Evolutionary conservation across 2,329 filamentous ascomycete species (phyloP).

Genomic region (Penicillium sp.): DNA sequence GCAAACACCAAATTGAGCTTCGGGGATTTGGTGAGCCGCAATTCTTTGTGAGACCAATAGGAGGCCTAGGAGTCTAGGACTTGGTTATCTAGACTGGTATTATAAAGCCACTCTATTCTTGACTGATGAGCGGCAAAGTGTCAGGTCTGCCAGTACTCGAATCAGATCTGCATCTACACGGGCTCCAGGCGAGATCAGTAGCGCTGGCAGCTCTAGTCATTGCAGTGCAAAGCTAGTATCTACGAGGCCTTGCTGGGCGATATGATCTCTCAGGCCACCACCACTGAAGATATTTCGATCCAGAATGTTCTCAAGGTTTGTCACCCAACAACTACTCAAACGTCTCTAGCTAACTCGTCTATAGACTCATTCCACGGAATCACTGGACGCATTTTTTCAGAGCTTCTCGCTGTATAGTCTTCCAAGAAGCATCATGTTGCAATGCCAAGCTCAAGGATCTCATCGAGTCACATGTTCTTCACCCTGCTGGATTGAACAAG

Average conservation of each 20-base stretch:
- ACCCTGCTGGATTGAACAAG: conserved; percentile 17
- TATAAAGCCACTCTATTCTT: neutral
- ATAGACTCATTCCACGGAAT: neutral
- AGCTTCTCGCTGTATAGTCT: neutral
- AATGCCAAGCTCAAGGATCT: conserved; percentile 12
- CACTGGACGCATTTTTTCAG: neutral
- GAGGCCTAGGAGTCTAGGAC: neutral
- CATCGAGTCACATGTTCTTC: conserved; percentile 18
- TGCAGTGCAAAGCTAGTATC: neutral
- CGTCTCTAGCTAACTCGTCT: no score
- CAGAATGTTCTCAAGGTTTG: neutral
- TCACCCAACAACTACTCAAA: neutral
- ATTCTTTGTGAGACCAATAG: neutral
- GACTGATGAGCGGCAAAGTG: neutral
- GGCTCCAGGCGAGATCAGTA: neutral
- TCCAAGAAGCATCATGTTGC: neutral
- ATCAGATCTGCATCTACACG: neutral
- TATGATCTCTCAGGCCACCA: neutral
- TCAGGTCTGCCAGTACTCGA: neutral
- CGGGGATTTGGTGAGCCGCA: neutral
- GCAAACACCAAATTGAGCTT: neutral
- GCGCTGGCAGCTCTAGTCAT: conserved; percentile 5
- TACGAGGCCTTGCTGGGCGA: neutral
- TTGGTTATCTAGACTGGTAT: neutral
- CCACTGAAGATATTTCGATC: neutral